These are phyloP conservation scores for Apiospora marii DNA, from an alignment of 2,329 filamentous ascomycete species.

Conservation along the genomic window DNA sequence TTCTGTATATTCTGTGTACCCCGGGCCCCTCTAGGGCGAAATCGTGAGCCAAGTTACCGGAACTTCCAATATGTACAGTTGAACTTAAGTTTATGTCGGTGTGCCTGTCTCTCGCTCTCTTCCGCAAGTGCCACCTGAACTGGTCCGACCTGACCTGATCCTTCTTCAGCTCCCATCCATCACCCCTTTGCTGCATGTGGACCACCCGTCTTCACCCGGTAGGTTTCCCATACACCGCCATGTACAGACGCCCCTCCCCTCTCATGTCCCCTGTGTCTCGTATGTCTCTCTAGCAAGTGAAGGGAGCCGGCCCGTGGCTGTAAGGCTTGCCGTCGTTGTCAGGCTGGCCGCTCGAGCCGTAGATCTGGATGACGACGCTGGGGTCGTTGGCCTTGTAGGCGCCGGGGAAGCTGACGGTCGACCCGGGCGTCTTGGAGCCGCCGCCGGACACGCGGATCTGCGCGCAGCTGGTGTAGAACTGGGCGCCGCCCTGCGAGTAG, in stretches of 20 bases:
- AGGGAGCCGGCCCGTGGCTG: conserved; percentile 27
- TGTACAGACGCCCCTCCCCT: background rate
- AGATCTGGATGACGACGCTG: conserved; percentile 56
- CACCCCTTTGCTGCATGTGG: background rate
- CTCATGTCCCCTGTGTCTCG: background rate
- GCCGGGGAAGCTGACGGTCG: conserved; percentile 54
- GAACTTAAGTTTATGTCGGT: background rate
- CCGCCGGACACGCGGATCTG: conserved; percentile 50
- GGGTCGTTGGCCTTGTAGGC: conserved; percentile 53
- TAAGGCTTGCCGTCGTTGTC: conserved; percentile 53
- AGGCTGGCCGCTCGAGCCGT: conserved; percentile 49
- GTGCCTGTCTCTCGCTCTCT: background rate
- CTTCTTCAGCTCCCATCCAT: background rate
- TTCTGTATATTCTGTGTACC: background rate
- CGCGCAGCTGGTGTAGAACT: conserved; percentile 53
- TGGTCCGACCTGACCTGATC: background rate
- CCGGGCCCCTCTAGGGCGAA: background rate
- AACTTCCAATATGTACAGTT: conserved; percentile 12
- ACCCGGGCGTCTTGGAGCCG: conserved; percentile 44
- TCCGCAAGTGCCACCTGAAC: background rate
- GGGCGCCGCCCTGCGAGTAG: conserved; percentile 44
- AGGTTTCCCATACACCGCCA: background rate
- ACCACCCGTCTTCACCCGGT: background rate
- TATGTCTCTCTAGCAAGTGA: conserved; percentile 23
- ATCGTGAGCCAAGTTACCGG: background rate